Evolutionary conservation across 306 rosid genomes (phyloP).

Genomic region (Quercus engelmannii): DNA sequence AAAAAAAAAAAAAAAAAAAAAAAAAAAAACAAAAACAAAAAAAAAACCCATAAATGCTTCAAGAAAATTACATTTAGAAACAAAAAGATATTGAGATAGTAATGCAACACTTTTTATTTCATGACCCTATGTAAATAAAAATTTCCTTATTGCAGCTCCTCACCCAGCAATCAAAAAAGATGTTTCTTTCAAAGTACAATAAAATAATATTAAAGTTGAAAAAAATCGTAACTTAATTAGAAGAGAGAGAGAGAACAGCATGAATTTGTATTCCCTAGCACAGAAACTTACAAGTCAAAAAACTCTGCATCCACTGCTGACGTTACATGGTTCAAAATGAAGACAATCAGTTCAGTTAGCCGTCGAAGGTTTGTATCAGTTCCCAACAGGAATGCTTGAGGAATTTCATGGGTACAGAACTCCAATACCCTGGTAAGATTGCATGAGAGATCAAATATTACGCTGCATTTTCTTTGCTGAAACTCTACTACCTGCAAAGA

Average conservation of each 20-base stretch:
- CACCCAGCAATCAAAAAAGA: background rate
- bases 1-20: too few species aligned
- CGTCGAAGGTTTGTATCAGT: conserved; percentile 86
- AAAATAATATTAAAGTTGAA: background rate
- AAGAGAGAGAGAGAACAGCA: background rate
- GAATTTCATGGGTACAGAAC: conserved; percentile 81
- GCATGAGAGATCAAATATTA: conserved; percentile 94
- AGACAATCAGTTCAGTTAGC: conserved; percentile 85
- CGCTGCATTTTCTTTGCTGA: conserved; percentile 92
- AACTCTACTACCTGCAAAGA: conserved; percentile 80
- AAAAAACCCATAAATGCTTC: background rate
- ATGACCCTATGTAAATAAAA: background rate
- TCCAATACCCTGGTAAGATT: conserved; percentile 88
- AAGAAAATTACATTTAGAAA: background rate
- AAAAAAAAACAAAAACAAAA: too few species aligned
- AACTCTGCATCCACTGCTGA: conserved; percentile 86
- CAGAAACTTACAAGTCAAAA: conserved; percentile 79
- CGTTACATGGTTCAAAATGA: conserved; percentile 74
- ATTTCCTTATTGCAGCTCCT: background rate
- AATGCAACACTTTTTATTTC: background rate
- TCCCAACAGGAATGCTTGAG: conserved; percentile 86
- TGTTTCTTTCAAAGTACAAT: background rate
- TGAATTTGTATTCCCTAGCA: background rate
- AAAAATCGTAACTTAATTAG: background rate
- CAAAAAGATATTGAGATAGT: background rate